Percentiles rank a stretch among this genome's conserved stretches.
Evolutionary conservation across 2,329 filamentous ascomycete genomes (phyloP).

Genomic region (Penicillium brevicompactum): DNA sequence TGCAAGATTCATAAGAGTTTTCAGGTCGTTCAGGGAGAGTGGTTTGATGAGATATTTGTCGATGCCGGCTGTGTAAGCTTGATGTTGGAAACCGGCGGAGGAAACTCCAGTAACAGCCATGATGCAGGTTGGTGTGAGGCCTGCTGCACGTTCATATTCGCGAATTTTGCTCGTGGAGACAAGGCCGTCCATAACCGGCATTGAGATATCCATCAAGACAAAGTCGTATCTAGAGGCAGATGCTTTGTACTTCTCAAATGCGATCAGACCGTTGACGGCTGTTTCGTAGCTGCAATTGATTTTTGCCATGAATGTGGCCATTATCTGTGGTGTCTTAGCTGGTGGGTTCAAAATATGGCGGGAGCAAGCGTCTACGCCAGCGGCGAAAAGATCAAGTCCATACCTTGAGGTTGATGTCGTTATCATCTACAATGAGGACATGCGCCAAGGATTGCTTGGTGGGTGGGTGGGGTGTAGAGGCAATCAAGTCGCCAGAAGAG

Average conservation of each 20-base stretch:
- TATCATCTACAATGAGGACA: conserved; percentile 47
- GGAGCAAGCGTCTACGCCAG: background rate
- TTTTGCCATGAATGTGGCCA: conserved; percentile 42
- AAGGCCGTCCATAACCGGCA: conserved; percentile 50
- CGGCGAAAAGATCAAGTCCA: background rate
- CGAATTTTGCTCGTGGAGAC: conserved; percentile 46
- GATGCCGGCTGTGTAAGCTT: conserved; percentile 32
- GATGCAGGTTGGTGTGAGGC: conserved; percentile 24
- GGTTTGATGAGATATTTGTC: conserved; percentile 39
- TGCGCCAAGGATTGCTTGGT: conserved; percentile 11
- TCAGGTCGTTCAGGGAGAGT: conserved; percentile 33
- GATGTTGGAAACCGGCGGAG: conserved; percentile 33
- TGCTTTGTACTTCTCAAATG: conserved; percentile 39
- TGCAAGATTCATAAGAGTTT: conserved; percentile 26
- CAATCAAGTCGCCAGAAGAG: background rate
- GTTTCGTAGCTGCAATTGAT: conserved; percentile 40
- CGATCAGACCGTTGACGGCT: conserved; percentile 42
- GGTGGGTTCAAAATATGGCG: too few relatives aligned
- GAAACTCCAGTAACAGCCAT: conserved; percentile 38
- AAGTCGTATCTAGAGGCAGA: conserved; percentile 36
- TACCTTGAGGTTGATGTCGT: conserved; percentile 44
- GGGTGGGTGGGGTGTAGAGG: conserved; percentile 7
- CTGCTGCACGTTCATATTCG: conserved; percentile 32
- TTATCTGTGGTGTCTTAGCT: conserved; percentile 24
- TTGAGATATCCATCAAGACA: conserved; percentile 44